These are phyloP conservation scores for Actinomucor elegans DNA, from an alignment of 371 early-diverging fungal species.

Conservation along the genomic window DNA sequence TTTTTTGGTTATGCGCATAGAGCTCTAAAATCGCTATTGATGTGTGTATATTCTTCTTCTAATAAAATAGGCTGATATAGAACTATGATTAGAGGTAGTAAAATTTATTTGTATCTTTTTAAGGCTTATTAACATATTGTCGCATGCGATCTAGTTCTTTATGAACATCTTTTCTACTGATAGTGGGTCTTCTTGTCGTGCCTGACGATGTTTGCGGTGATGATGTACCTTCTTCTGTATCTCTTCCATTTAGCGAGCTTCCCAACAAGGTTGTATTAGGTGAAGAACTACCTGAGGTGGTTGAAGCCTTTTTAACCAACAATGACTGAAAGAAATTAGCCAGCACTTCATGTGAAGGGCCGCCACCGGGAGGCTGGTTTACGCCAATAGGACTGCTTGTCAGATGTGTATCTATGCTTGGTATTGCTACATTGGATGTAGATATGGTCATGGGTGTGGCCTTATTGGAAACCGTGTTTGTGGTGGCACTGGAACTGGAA, in stretches of 20 bases:
- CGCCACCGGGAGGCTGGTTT: constrained; percentile 13
- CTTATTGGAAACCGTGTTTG: background rate
- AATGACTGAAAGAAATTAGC: constrained; percentile 89
- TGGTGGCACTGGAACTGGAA: background rate
- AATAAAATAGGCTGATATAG: no score
- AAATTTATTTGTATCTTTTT: background rate
- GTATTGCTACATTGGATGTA: constrained; percentile 12
- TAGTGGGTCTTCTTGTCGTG: constrained; percentile 28
- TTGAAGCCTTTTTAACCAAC: constrained; percentile 63
- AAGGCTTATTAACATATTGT: constrained; percentile 31
- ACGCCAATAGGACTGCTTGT: no score
- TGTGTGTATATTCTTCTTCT: no score
- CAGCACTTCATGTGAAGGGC: constrained; percentile 69
- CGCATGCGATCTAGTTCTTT: constrained; percentile 52
- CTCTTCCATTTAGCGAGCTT: constrained; percentile 6
- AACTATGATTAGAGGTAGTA: no score
- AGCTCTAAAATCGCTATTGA: no score
- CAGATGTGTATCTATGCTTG: constrained; percentile 7
- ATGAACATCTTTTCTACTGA: constrained; percentile 52
- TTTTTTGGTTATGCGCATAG: no score
- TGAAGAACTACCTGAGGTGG: constrained; percentile 12
- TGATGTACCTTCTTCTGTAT: background rate
- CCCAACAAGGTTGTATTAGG: constrained; percentile 15
- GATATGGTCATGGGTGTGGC: background rate
- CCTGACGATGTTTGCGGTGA: constrained; percentile 6